Conservation (phyloP, 306 rosid species). For the Vigna nakashimae region DNA sequence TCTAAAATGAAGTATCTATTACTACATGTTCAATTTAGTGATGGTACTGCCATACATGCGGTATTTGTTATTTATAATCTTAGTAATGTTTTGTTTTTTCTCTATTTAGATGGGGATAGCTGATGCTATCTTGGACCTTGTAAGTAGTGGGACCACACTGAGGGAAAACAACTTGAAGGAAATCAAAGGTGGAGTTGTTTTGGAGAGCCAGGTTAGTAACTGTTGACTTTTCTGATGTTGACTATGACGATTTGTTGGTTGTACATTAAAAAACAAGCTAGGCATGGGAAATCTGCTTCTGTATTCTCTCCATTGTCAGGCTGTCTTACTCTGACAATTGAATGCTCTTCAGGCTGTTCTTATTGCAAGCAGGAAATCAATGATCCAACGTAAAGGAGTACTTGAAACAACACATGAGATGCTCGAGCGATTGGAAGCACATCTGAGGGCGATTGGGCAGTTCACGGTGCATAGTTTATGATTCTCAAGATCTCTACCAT, state of each 20-base stretch:
- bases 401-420: conserved; percentile 91
- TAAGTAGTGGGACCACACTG: conserved; percentile 90
- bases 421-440: conserved; percentile 94
- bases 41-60: conserved; percentile 25
- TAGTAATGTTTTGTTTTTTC: conserved; percentile 34
- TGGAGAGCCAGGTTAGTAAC: conserved; percentile 79
- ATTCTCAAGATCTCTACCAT: not conserved
- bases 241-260: conserved; percentile 21
- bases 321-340: conserved; percentile 42
- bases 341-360: conserved; percentile 79
- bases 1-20: not conserved
- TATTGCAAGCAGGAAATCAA: conserved; percentile 84
- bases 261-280: conserved; percentile 1
- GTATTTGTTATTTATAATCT: conserved; percentile 26
- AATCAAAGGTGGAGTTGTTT: conserved; percentile 83
- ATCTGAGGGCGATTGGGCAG: conserved; percentile 81
- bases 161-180: conserved; percentile 92
- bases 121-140: conserved; percentile 98
- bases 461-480: conserved; percentile 66
- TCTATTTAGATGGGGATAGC: conserved; percentile 87
- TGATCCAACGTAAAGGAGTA: conserved; percentile 76
- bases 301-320: conserved; percentile 40
- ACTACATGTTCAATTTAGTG: conserved; percentile 5
- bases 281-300: conserved; percentile 30
- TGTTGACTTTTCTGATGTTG: conserved; percentile 36